These are phyloP conservation scores for Sporothrix schenckii DNA, from an alignment of 2,329 filamentous ascomycete genomes.

Conservation along the genomic window DNA sequence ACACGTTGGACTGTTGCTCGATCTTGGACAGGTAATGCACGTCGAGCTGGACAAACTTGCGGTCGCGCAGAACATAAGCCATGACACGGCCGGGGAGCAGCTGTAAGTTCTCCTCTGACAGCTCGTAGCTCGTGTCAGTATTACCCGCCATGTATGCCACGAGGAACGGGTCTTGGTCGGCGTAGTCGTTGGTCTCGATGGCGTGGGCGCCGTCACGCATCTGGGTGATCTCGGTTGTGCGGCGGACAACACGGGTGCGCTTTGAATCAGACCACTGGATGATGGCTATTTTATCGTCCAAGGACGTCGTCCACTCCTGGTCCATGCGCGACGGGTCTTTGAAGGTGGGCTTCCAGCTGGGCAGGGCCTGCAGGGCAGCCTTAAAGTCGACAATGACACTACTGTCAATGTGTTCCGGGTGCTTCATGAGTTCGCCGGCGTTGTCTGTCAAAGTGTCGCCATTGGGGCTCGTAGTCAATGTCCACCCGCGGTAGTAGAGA, in stretches of 20 bases:
- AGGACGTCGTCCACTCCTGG: background rate
- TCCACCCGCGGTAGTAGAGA: slow-evolving; percentile 50
- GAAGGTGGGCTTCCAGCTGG: slow-evolving; percentile 33
- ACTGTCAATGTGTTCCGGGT: slow-evolving; percentile 37
- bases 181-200: slow-evolving; percentile 28
- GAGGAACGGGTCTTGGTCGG: slow-evolving; percentile 16
- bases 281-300: slow-evolving; percentile 14
- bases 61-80: slow-evolving; percentile 39
- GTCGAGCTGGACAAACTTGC: slow-evolving; percentile 38
- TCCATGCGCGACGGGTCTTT: slow-evolving; percentile 13
- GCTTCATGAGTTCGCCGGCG: slow-evolving; percentile 19
- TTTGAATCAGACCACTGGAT: slow-evolving; percentile 27
- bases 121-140: slow-evolving; percentile 24
- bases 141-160: slow-evolving; percentile 21
- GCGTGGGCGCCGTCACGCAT: slow-evolving; percentile 30
- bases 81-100: slow-evolving; percentile 36
- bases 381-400: slow-evolving; percentile 39
- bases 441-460: slow-evolving; percentile 27
- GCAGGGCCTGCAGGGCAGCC: slow-evolving; percentile 35
- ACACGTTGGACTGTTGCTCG: slow-evolving; percentile 30
- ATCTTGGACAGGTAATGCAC: slow-evolving; percentile 27
- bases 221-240: slow-evolving; percentile 28
- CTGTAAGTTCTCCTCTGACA: slow-evolving; percentile 33
- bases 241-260: slow-evolving; percentile 24
- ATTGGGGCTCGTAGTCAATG: slow-evolving; percentile 45